Conservation (phyloP, 176 grass and related monocot species). For the Rhynchospora breviuscula region DNA sequence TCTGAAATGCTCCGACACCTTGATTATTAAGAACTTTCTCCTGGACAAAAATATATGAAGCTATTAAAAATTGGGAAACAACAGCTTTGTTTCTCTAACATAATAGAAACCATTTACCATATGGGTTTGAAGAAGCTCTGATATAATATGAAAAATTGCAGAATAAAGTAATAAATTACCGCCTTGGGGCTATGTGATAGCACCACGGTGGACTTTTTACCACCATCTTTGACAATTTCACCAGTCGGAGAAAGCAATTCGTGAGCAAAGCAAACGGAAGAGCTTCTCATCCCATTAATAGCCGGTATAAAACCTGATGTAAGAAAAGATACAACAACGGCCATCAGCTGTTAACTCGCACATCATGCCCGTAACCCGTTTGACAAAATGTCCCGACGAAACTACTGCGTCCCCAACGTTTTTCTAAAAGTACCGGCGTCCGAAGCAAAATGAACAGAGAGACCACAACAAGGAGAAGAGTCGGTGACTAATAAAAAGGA, state of each 20-base stretch:
- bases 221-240: slow-evolving; percentile 2
- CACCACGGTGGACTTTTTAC: slow-evolving; percentile 1
- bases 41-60: slow-evolving; percentile 29
- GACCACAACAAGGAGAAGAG: background rate
- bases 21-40: slow-evolving; percentile 38
- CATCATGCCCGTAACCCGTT: slow-evolving; percentile 2
- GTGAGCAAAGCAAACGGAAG: background rate
- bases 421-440: background rate
- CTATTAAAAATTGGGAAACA: background rate
- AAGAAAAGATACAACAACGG: background rate
- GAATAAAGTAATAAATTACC: background rate
- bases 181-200: background rate
- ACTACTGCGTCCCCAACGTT: background rate
- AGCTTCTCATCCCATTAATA: background rate
- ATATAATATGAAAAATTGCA: background rate
- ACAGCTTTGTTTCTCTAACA: background rate
- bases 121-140: background rate
- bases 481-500: background rate
- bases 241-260: slow-evolving; percentile 3
- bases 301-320: slow-evolving; percentile 3
- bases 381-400: background rate
- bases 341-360: background rate
- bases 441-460: background rate
- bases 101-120: background rate
- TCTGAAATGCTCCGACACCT: slow-evolving; percentile 87